Evolutionary conservation across 2,329 filamentous ascomycete genomes (phyloP).

Genomic region (Aspergillus aculeatinus): DNA sequence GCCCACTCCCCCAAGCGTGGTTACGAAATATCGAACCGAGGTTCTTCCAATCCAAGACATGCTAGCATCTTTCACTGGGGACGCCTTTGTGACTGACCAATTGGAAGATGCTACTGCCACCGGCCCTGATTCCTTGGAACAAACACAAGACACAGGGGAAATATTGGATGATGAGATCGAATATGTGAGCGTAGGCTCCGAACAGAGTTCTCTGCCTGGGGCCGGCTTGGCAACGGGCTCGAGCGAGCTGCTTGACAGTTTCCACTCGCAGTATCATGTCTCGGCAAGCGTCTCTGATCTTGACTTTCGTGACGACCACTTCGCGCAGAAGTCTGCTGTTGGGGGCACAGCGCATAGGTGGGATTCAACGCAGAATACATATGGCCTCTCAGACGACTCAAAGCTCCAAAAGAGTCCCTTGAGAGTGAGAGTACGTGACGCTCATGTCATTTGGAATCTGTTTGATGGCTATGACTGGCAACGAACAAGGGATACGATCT

Average conservation of each 20-base stretch:
- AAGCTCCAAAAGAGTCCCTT: slow-evolving; percentile 69
- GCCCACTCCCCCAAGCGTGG: slow-evolving; percentile 76
- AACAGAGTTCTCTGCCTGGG: slow-evolving; percentile 20
- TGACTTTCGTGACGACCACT: slow-evolving; percentile 75
- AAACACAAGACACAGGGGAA: slow-evolving; percentile 38
- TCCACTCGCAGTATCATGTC: slow-evolving; percentile 55
- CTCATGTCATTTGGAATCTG: slow-evolving; percentile 95
- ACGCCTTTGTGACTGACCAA: slow-evolving; percentile 63
- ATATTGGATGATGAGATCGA: slow-evolving; percentile 43
- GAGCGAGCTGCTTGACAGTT: slow-evolving; percentile 49
- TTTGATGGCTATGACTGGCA: slow-evolving; percentile 98
- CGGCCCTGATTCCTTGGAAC: slow-evolving; percentile 49
- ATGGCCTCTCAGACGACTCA: slow-evolving; percentile 63
- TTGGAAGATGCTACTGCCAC: slow-evolving; percentile 35
- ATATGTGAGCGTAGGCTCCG: slow-evolving; percentile 52
- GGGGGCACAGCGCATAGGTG: slow-evolving; percentile 72
- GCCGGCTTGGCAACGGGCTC: slow-evolving; percentile 39
- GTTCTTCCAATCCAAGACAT: slow-evolving; percentile 84
- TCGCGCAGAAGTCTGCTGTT: slow-evolving; percentile 61
- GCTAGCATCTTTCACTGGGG: slow-evolving; percentile 83
- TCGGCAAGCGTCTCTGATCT: slow-evolving; percentile 61
- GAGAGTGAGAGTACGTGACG: slow-evolving; percentile 74
- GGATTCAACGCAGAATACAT: slow-evolving; percentile 75
- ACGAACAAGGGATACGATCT: slow-evolving; percentile 79
- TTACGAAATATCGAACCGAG: slow-evolving; percentile 82